These are phyloP conservation scores for Nepenthes gracilis DNA, from an alignment of 148 eudicot genomes.

Conservation along the genomic window DNA sequence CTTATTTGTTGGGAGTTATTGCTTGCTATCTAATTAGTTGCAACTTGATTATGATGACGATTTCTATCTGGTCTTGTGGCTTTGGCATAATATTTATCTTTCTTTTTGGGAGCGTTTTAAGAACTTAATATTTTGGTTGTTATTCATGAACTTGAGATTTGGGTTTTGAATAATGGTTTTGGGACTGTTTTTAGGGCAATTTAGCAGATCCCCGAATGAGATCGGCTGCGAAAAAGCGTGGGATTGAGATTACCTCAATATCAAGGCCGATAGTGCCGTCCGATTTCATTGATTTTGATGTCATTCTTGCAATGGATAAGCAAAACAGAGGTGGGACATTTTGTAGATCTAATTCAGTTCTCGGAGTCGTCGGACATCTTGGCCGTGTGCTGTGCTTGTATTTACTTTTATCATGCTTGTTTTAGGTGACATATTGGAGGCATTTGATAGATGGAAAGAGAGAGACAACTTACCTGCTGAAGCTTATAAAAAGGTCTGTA, in stretches of 20 bases:
- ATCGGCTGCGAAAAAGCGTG: conserved; percentile 80
- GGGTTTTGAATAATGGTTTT: neutral
- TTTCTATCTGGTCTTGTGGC: too few species aligned
- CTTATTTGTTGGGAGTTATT: neutral
- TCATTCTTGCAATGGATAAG: conserved; percentile 98
- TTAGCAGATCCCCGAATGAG: conserved; percentile 94
- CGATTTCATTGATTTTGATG: conserved; percentile 85
- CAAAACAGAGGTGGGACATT: conserved; percentile 54
- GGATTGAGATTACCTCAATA: conserved; percentile 69
- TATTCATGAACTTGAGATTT: neutral
- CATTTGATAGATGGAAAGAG: conserved; percentile 65
- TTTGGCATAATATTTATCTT: too few species aligned
- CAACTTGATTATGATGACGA: neutral
- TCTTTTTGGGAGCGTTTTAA: too few species aligned
- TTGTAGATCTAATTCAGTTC: neutral
- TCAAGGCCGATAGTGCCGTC: conserved; percentile 83
- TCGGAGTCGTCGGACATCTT: neutral
- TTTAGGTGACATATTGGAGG: conserved; percentile 67
- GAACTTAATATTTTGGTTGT: neutral
- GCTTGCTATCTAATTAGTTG: neutral
- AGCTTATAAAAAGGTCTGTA: conserved; percentile 63
- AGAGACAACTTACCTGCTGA: conserved; percentile 59
- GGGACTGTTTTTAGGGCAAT: conserved; percentile 45
- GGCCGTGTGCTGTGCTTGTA: neutral
- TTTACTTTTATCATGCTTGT: neutral